These are phyloP conservation scores for Fraxinus sp. DNA, from an alignment of 305 asterid genomes.

Conservation along the genomic window DNA sequence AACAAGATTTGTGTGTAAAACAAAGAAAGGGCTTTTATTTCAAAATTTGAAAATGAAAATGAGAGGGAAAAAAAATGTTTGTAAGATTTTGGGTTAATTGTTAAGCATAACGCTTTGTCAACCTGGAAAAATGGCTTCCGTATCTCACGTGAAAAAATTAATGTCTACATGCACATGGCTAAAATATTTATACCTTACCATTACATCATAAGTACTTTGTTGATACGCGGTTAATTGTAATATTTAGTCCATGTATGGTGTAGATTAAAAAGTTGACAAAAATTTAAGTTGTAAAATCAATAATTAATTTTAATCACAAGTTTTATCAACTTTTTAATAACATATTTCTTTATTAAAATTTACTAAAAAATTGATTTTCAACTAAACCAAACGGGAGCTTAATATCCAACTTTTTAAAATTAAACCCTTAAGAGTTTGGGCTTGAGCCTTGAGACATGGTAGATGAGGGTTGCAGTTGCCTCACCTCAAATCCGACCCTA, in stretches of 20 bases:
- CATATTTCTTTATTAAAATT: too few species aligned
- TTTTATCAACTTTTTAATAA: neutral
- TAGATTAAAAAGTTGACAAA: neutral
- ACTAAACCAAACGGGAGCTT: neutral
- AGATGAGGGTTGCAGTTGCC: neutral
- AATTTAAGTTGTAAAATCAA: too few species aligned
- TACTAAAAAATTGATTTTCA: too few species aligned
- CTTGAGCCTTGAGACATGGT: neutral
- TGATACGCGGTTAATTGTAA: too few species aligned
- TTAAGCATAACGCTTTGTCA: neutral
- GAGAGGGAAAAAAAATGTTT: neutral
- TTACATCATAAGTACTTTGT: neutral
- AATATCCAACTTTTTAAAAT: neutral
- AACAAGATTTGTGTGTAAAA: neutral
- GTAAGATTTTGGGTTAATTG: neutral
- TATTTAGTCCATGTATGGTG: too few species aligned
- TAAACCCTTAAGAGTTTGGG: neutral
- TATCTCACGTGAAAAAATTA: neutral
- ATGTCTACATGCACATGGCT: neutral
- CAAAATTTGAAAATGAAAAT: neutral
- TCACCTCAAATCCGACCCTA: neutral
- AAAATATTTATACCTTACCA: neutral
- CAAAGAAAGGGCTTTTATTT: neutral
- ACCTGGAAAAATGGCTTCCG: neutral
- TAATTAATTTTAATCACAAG: too few species aligned